Evolutionary conservation across 2,329 filamentous ascomycete species (phyloP), one percentile per base, ranked within the genome.

Genomic region (Penicillium occitanis): DNA sequence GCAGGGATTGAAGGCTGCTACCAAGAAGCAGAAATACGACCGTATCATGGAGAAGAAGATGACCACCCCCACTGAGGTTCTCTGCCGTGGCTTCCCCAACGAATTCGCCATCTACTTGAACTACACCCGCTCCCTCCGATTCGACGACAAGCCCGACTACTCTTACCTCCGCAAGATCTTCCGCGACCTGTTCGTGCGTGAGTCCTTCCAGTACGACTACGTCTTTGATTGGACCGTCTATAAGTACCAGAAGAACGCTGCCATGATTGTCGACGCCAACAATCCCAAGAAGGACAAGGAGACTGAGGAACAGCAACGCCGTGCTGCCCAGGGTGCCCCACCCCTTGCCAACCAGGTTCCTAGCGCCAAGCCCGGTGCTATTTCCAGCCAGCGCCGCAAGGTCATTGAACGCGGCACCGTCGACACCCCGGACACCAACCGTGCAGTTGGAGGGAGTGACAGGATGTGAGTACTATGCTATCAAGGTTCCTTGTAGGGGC

Each of bases 31-130:
- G 85, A 99, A 99, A 86, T 98, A 99, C 79, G 95, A 99, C 83
- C 89, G 94, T 71, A 99, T 99, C 84, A 98, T 98, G 94, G 95
- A 99, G 87, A 99, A 99, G 90, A 99, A 99, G 92, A 98, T 98
- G 95, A 99, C 95, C 14, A 99, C 95, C 2, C 93, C 95, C 8
- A 98, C 94, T 73, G 94, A 99, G 83, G 93, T 97, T 59, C 91
- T 99, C 60, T 99, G 69, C 89, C 93, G 94, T 80, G 95, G 95
- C 72, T 98, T 99, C 86, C 95, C 95, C 74, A 97, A 98, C 81
- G 95, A 99, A 84, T 99, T 99, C 75, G 93, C 94, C 84, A 98
- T 98, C 81, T 99, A 99, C 82, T 87, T 99, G 70, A 98, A 98
- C 90, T 98, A 99, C 86, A 98, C 94, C 63, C 92, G 95, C 69